Base-by-base conservation (phyloP, 2,329 filamentous ascomycete genomes). In the Sclerotiophoma versabilis region DNA sequence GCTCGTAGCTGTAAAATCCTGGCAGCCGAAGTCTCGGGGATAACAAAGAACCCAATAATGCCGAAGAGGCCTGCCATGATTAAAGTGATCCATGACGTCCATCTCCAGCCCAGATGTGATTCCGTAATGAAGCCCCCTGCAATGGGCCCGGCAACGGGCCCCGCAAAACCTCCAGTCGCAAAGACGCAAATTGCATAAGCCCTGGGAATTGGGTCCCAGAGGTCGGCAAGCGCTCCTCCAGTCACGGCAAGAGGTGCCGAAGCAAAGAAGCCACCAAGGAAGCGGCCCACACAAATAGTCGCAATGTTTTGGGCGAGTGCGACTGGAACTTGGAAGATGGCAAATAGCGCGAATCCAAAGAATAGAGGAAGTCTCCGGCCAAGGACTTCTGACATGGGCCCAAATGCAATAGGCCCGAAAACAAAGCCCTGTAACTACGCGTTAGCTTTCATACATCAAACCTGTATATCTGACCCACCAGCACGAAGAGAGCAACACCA, bases 351-450 rank as follows among this genome's bases (percentile, higher is more conserved):
- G 41, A 66, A 72, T 8, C 70, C 73, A 12, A 60, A 49, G 27
- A 75, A 66, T 11, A 76, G 57, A 1, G 74, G 73, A 7, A 47
- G 51, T 38, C 60, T 65, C 7, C 81, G 76, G 15, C 81, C 81
- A 27, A 76, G 74, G 32, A 83, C 71, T 64, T 84, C 81, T 20
- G 80, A 83, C 45, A 83, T 75, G 3, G 83, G 83, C 0, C 81
- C 84, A 33, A 71, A 74, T 0, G 62, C 58, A 27, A 75, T 67
- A 2, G 72, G 72, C 5, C 70, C 70, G 1, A 87, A 61, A 2
- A 81, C 82, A 47, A 86, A 83, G 2, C 83, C 79, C 57, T 82
- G 74, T 1, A 22, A 15, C 12, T 0, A 9, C 6, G 1, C 4
- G 20, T 20, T 5, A 36, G 42, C n/a, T 2, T 20, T 14, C 14